phyloP scores from a whole-genome alignment of 495 filamentous ascomycete genomes.

The Hypoxylon subgilvum region DNA sequence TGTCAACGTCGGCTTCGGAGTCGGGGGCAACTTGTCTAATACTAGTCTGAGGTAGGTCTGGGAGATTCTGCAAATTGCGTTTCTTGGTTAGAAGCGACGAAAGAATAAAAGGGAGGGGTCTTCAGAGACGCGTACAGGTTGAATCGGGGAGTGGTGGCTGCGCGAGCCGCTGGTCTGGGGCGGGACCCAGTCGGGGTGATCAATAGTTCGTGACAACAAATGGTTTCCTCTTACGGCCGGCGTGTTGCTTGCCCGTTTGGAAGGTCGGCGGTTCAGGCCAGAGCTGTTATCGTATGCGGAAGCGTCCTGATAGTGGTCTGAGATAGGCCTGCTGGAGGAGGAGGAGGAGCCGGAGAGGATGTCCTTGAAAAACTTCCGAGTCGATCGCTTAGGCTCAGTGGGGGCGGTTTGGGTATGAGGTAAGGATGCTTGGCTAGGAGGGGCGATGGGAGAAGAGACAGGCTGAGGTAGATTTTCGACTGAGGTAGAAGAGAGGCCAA shows the following conservation, averaged over 20 bases:
- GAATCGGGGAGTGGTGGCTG: slow-evolving; percentile 52
- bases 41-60: slow-evolving; percentile 46
- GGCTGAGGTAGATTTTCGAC: slow-evolving; percentile 48
- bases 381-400: slow-evolving; percentile 50
- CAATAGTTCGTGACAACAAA: slow-evolving; percentile 41
- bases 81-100: slow-evolving; percentile 47
- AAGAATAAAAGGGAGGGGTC: slow-evolving; percentile 43
- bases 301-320: slow-evolving; percentile 47
- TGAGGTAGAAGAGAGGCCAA: slow-evolving; percentile 42
- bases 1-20: slow-evolving; percentile 30
- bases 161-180: slow-evolving; percentile 46
- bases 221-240: slow-evolving; percentile 32
- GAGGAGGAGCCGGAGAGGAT: slow-evolving; percentile 48
- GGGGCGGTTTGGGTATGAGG: slow-evolving; percentile 44
- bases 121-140: slow-evolving; percentile 50
- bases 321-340: slow-evolving; percentile 41
- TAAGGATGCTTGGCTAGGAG: slow-evolving; percentile 37
- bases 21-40: slow-evolving; percentile 48
- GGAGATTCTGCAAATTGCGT: slow-evolving; percentile 47
- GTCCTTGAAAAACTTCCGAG: slow-evolving; percentile 55
- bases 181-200: slow-evolving; percentile 49
- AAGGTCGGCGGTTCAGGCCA: slow-evolving; percentile 53
- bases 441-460: slow-evolving; percentile 39
- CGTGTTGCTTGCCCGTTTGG: slow-evolving; percentile 54
- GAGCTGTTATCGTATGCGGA: slow-evolving; percentile 51